These are phyloP conservation scores for Aspergillus ochraceus DNA, from an alignment of 2,329 filamentous ascomycete genomes.

Conservation along the genomic window DNA sequence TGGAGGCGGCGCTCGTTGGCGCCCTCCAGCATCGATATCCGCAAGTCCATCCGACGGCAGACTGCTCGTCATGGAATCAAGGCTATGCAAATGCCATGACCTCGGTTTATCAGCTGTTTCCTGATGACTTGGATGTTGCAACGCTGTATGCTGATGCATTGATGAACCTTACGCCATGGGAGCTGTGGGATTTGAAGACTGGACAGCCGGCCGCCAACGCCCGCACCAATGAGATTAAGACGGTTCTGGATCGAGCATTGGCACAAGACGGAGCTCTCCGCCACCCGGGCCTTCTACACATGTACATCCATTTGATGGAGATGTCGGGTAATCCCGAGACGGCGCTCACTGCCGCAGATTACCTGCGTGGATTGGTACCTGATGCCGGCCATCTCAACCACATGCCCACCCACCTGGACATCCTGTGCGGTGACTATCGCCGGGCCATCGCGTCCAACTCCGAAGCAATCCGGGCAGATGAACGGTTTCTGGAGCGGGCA, in stretches of 20 bases:
- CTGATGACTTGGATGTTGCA: slow-evolving; percentile 63
- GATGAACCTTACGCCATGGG: slow-evolving; percentile 67
- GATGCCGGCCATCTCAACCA: slow-evolving; percentile 71
- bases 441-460: slow-evolving; percentile 67
- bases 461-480: slow-evolving; percentile 66
- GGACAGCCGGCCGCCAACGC: slow-evolving; percentile 57
- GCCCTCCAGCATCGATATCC: slow-evolving; percentile 66
- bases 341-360: slow-evolving; percentile 62
- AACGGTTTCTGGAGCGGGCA: slow-evolving; percentile 60
- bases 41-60: slow-evolving; percentile 46
- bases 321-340: slow-evolving; percentile 68
- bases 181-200: slow-evolving; percentile 62
- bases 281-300: slow-evolving; percentile 71
- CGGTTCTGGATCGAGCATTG: slow-evolving; percentile 60
- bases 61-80: slow-evolving; percentile 57
- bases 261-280: slow-evolving; percentile 46
- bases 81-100: slow-evolving; percentile 64
- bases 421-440: slow-evolving; percentile 70
- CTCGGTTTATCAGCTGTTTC: slow-evolving; percentile 53
- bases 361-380: slow-evolving; percentile 63
- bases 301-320: slow-evolving; percentile 78
- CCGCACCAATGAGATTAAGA: slow-evolving; percentile 59
- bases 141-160: slow-evolving; percentile 64
- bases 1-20: slow-evolving; percentile 64
- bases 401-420: slow-evolving; percentile 77